Conservation (phyloP, 371 early-diverging fungal species). For the Fennellomyces sp. region DNA sequence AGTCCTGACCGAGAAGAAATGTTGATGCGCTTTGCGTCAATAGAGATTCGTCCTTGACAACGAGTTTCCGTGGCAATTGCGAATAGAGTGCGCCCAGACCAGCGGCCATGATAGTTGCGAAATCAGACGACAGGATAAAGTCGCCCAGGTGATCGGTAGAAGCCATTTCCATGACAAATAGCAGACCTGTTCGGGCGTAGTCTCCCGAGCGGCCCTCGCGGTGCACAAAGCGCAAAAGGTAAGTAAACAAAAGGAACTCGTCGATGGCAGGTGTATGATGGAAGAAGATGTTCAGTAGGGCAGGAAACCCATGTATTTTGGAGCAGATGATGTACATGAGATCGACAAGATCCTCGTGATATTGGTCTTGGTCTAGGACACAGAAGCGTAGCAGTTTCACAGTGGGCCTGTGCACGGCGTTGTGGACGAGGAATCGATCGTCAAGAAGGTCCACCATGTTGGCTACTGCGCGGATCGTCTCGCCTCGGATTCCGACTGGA, state of each 20-base stretch:
- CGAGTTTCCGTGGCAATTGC: conserved; percentile 79
- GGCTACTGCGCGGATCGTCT: conserved; percentile 74
- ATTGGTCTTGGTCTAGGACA: conserved; percentile 57
- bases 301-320: conserved; percentile 85
- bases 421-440: conserved; percentile 82
- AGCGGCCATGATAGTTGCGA: conserved; percentile 74
- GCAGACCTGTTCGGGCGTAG: conserved; percentile 80
- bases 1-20: conserved; percentile 39
- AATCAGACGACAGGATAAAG: conserved; percentile 78
- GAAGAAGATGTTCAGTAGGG: conserved; percentile 84
- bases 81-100: conserved; percentile 86
- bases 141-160: conserved; percentile 61
- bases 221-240: conserved; percentile 79
- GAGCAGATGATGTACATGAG: conserved; percentile 81
- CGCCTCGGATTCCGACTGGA: conserved; percentile 81
- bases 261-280: conserved; percentile 52
- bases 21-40: conserved; percentile 28
- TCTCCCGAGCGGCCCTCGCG: conserved; percentile 83
- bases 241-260: conserved; percentile 80
- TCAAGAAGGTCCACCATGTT: conserved; percentile 80
- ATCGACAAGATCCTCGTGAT: conserved; percentile 81
- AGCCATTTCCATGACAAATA: conserved; percentile 81
- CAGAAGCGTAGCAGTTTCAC: conserved; percentile 70
- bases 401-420: conserved; percentile 82
- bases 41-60: conserved; percentile 39